phyloP scores from a whole-genome alignment of 2,329 filamentous ascomycete species.

The Colletotrichum higginsianum region DNA sequence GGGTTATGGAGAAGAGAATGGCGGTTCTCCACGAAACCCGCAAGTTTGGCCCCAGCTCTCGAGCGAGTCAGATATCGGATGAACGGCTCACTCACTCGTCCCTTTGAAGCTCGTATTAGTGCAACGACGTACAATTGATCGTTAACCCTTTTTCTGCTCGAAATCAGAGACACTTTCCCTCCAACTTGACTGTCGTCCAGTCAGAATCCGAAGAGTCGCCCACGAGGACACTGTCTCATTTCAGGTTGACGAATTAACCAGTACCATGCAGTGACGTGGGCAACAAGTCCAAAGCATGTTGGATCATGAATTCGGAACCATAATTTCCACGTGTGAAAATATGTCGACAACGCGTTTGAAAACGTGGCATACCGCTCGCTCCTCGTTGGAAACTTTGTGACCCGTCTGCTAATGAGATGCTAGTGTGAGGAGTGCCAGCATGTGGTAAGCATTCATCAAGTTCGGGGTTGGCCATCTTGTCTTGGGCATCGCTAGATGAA shows the following conservation, averaged over 20 bases:
- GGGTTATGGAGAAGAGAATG: not conserved
- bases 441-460: not conserved
- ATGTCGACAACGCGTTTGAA: no score
- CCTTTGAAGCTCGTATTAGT: no score
- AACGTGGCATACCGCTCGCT: no score
- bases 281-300: not conserved
- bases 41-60: not conserved
- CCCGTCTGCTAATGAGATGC: not conserved
- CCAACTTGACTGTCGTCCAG: not conserved
- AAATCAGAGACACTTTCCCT: not conserved
- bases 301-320: not conserved
- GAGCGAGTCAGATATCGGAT: conserved; percentile 2
- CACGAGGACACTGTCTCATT: not conserved
- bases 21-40: not conserved
- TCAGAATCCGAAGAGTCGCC: not conserved
- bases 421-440: not conserved
- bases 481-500: not conserved
- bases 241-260: not conserved
- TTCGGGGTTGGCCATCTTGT: not conserved
- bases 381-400: no score
- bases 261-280: no score
- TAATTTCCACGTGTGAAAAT: no score
- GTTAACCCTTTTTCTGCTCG: no score
- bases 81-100: not conserved
- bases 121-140: no score